Evolutionary conservation across 2,329 filamentous ascomycete genomes (phyloP).

Genomic region (Meredithiella fracta): DNA sequence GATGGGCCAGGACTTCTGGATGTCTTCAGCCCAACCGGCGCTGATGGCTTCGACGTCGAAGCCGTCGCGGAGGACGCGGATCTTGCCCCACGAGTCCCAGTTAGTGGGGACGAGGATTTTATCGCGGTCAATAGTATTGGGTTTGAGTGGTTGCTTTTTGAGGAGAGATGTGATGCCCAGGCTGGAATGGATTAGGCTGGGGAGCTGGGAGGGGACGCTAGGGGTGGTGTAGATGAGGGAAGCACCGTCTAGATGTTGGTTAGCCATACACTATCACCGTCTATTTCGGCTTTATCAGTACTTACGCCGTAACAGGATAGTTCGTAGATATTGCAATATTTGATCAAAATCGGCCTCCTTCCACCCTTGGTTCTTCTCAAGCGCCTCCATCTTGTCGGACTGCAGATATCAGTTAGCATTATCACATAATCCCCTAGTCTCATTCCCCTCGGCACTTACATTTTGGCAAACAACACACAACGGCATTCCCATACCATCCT

Average conservation of each 20-base stretch:
- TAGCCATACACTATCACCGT: conserved; percentile 16
- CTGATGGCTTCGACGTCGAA: conserved; percentile 85
- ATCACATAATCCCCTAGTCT: no score
- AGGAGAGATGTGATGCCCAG: conserved; percentile 73
- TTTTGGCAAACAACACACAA: conserved; percentile 94
- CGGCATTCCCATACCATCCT: conserved; percentile 71
- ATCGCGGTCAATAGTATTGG: conserved; percentile 84
- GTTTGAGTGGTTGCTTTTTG: conserved; percentile 62
- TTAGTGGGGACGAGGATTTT: conserved; percentile 90
- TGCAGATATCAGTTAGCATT: conserved; percentile 21
- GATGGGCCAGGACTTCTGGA: conserved; percentile 39
- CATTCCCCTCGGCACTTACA: conserved; percentile 33
- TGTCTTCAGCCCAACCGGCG: conserved; percentile 70
- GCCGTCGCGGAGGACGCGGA: conserved; percentile 73
- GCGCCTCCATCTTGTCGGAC: conserved; percentile 74
- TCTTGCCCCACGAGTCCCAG: conserved; percentile 98
- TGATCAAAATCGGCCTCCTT: conserved; percentile 95
- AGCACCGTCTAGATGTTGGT: conserved; percentile 46
- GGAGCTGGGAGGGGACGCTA: conserved; percentile 58
- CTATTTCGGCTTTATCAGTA: conserved; percentile 4
- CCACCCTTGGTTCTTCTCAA: conserved; percentile 85
- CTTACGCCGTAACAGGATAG: conserved; percentile 71
- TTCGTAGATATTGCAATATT: conserved; percentile 81
- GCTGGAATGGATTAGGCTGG: conserved; percentile 67
- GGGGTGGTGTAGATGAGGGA: conserved; percentile 75